These are phyloP conservation scores for Silene noctiflora DNA, from an alignment of 179 eudicot species.

Conservation along the genomic window DNA sequence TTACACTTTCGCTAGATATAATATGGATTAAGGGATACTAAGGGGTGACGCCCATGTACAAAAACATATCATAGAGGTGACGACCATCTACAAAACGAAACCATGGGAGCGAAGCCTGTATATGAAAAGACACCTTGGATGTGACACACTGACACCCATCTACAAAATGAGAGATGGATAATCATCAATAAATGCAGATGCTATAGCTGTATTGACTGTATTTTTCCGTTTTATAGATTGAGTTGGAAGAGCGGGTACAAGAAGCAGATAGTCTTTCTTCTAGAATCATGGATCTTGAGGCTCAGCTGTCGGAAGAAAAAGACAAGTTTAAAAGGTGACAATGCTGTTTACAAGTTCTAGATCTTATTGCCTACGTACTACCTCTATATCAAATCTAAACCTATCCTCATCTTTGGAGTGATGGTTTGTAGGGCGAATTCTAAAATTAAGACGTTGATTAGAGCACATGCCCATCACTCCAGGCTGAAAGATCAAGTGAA, in stretches of 20 bases:
- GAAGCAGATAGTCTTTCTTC: constrained; percentile 63
- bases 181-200: constrained; percentile 6
- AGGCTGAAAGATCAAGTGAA: constrained; percentile 71
- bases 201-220: constrained; percentile 6
- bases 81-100: background rate
- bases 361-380: background rate
- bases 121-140: too few relatives aligned
- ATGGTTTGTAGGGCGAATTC: constrained; percentile 53
- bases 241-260: constrained; percentile 52
- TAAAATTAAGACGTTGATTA: constrained; percentile 59
- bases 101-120: too few relatives aligned
- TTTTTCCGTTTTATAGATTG: constrained; percentile 39
- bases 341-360: constrained; percentile 1
- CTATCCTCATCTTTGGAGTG: background rate
- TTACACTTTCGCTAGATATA: background rate
- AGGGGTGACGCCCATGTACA: background rate
- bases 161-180: background rate
- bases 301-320: constrained; percentile 62
- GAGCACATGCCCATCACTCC: constrained; percentile 53
- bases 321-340: constrained; percentile 60
- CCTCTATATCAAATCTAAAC: background rate
- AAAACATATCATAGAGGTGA: background rate
- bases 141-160: too few relatives aligned
- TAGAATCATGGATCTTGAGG: constrained; percentile 63
- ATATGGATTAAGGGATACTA: too few relatives aligned